Percentiles rank a stretch among this genome's conserved stretches.
These are phyloP conservation scores for Sequoiadendron giganteum DNA, from an alignment of 75 land plant genomes.

Conservation along the genomic window DNA sequence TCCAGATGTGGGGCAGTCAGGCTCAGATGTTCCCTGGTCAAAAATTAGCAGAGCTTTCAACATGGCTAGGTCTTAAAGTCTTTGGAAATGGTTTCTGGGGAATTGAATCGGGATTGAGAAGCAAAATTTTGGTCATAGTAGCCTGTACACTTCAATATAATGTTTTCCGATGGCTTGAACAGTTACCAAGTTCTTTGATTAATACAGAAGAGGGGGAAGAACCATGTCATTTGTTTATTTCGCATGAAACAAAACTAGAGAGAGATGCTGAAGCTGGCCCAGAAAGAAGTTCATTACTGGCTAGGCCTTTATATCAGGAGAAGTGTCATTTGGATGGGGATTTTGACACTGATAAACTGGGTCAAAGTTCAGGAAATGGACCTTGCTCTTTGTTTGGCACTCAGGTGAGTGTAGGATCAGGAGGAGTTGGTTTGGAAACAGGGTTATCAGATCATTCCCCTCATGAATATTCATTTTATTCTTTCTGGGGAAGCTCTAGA, in stretches of 20 bases:
- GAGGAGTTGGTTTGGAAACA: not conserved
- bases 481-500: constrained; percentile 53
- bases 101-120: constrained; percentile 72
- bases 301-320: constrained; percentile 7
- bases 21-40: constrained; percentile 81
- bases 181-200: constrained; percentile 45
- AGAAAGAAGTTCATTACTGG: constrained; percentile 19
- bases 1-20: constrained; percentile 79
- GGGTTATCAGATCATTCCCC: constrained; percentile 16
- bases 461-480: constrained; percentile 31
- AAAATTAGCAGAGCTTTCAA: constrained; percentile 50
- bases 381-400: constrained; percentile 33
- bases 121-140: constrained; percentile 72
- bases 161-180: constrained; percentile 81
- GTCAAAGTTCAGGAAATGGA: not conserved
- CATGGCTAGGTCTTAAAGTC: constrained; percentile 66
- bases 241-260: constrained; percentile 21
- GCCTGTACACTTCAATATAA: constrained; percentile 93
- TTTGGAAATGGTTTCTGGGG: constrained; percentile 74
- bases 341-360: not conserved
- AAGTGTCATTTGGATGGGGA: not conserved
- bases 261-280: constrained; percentile 11
- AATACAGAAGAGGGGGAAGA: constrained; percentile 68
- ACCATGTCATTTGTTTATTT: constrained; percentile 82
- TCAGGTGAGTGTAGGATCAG: constrained; percentile 10